Conservation (phyloP, 75 land plant genomes). For the Cryptomeria japonica region DNA sequence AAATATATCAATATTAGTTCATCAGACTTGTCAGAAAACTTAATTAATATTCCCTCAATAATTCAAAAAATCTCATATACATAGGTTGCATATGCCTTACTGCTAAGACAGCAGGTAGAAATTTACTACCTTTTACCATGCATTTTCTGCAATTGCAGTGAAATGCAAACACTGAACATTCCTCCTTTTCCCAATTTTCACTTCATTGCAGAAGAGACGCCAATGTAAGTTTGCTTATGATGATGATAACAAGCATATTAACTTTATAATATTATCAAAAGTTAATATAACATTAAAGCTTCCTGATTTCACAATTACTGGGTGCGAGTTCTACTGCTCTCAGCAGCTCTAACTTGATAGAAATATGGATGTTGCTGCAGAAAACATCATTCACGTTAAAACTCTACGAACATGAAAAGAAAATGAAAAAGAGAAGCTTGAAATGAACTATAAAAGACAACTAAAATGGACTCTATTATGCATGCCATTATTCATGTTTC, state of each 20-base stretch:
- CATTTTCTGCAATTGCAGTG: neutral
- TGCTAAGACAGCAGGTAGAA: neutral
- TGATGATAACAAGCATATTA: neutral
- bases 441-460: neutral
- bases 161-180: neutral
- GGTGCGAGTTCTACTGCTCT: constrained; percentile 52
- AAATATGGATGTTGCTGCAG: constrained; percentile 78
- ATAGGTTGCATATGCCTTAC: neutral
- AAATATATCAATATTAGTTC: neutral
- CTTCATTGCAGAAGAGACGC: neutral
- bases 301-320: constrained; percentile 19
- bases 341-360: constrained; percentile 72
- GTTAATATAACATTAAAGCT: neutral
- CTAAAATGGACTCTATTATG: neutral
- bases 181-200: neutral
- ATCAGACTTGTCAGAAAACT: neutral
- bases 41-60: neutral
- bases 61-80: neutral
- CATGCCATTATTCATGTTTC: neutral
- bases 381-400: neutral
- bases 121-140: neutral
- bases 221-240: neutral
- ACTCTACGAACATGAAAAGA: neutral
- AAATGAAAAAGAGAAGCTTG: neutral
- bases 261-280: neutral